Conservation (phyloP, 148 eudicot genomes). For the Silene conica region DNA sequence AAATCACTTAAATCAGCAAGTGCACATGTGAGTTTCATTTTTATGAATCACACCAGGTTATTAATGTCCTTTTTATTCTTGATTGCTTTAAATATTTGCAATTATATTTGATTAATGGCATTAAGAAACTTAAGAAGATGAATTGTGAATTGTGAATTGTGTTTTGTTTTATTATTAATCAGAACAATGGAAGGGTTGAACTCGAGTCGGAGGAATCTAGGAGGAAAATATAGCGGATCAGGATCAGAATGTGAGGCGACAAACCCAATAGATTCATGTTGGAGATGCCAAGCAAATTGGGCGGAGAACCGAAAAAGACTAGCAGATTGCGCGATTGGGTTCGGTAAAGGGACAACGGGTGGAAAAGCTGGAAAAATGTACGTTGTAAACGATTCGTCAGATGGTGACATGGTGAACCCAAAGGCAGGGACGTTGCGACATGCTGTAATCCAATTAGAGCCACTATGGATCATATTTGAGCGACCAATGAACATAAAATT, state of each 20-base stretch:
- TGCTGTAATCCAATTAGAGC: constrained; percentile 51
- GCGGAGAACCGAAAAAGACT: constrained; percentile 37
- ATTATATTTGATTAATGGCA: no score
- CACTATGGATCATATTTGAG: constrained; percentile 60
- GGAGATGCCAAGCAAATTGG: constrained; percentile 67
- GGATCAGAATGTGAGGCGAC: constrained; percentile 34
- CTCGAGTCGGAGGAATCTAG: constrained; percentile 37
- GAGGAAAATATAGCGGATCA: constrained; percentile 1
- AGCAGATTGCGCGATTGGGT: constrained; percentile 57
- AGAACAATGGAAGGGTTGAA: constrained; percentile 27
- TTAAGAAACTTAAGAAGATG: neutral
- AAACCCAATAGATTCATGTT: constrained; percentile 68
- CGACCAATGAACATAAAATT: constrained; percentile 47
- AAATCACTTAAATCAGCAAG: constrained; percentile 32
- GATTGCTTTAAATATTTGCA: no score
- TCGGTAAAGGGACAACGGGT: constrained; percentile 53
- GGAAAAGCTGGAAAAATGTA: constrained; percentile 57
- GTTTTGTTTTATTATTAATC: neutral
- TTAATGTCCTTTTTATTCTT: no score
- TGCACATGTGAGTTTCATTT: constrained; percentile 31
- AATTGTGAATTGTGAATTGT: no score
- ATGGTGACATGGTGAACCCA: constrained; percentile 40
- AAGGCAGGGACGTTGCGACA: constrained; percentile 58
- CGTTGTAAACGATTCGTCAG: constrained; percentile 48
- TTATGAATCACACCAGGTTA: neutral